Base-by-base conservation (phyloP, 768 basidiomycete species). In the Leucogyrophana mollusca region DNA sequence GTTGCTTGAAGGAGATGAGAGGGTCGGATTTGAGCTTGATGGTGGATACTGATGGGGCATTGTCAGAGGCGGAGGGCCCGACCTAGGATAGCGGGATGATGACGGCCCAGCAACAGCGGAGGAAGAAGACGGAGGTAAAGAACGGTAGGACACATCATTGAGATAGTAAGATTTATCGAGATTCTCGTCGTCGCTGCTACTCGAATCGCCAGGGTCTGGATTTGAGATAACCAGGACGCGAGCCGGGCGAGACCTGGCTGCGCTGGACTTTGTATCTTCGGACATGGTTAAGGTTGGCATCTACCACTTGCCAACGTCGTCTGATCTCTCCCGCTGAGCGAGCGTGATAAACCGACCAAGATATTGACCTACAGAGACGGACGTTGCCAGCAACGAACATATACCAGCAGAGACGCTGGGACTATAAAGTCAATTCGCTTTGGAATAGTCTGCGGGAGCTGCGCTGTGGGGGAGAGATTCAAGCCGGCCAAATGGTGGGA, bases 1-100 rank as follows among this genome's bases (percentile, higher is more conserved):
- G 38, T 81, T 76, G 56, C 76, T 82, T 43, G 83, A 86, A 16
- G 87, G 83, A 3, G 87, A 87, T 13, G 83, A 85, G 40, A 81
- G 74, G 33, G 81, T 71, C 43, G 78, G 83, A 58, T 79, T 77
- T 45, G 73, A 70, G 62, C 54, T 43, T 57, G 75, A 69, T 58
- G 69, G 61, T 56, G 59, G 60, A 51, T 51, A 50, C 44, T 58
- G 62, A 43, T 23, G 65, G 50, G 62, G 61, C 32, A 72, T 50
- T 52, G 64, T 69, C 34, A 75, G 54, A n/a, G 69, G 61, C 0
- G 67, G 68, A 22, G 62, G 50, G 21, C 20, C 22, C 30, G 57
- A 51, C 40, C 51, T 49, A 40, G 56, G 4, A 51, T 53, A 27
- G 41, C 55, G 62, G 50, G 50, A 40, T 6, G 50, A 49, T 25